These are phyloP conservation scores for Leptomonas pyrrhocoris DNA, from an alignment of 208 protist species.

Conservation along the genomic window DNA sequence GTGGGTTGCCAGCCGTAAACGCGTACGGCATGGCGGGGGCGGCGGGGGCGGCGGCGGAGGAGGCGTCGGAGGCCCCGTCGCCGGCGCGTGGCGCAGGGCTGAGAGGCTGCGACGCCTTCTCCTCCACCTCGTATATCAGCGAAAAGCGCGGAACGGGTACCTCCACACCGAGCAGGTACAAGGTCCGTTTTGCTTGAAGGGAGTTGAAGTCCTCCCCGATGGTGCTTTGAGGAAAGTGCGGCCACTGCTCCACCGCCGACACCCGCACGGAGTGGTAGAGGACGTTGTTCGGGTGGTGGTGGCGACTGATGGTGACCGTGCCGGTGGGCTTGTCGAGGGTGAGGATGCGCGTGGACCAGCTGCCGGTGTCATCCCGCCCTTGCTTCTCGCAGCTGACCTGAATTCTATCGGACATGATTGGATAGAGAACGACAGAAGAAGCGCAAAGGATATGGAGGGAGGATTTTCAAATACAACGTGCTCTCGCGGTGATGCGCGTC, in stretches of 20 bases:
- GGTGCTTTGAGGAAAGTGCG: not conserved
- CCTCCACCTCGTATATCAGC: not conserved
- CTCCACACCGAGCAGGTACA: not conserved
- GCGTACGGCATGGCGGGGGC: not conserved
- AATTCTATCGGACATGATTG: not conserved
- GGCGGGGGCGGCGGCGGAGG: too few species aligned
- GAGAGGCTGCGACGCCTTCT: not conserved
- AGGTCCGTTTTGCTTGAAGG: not conserved
- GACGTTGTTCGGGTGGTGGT: slow-evolving; percentile 9
- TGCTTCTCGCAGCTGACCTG: slow-evolving; percentile 4
- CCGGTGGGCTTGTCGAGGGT: slow-evolving; percentile 1
- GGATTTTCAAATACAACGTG: too few species aligned
- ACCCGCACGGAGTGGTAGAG: slow-evolving; percentile 6
- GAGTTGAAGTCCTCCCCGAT: slow-evolving; percentile 6
- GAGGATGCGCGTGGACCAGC: slow-evolving; percentile 12
- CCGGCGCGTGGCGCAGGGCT: too few species aligned
- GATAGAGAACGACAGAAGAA: not conserved
- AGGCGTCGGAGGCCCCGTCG: not conserved
- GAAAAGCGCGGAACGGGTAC: slow-evolving; percentile 3
- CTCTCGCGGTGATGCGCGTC: too few species aligned
- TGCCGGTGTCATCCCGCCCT: not conserved
- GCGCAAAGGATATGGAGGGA: not conserved
- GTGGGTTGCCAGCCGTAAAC: not conserved
- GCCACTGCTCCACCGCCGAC: slow-evolving; percentile 3
- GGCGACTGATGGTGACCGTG: slow-evolving; percentile 8